These are phyloP conservation scores for Penicillium sp. DNA, from an alignment of 2,329 filamentous ascomycete genomes.

Conservation along the genomic window DNA sequence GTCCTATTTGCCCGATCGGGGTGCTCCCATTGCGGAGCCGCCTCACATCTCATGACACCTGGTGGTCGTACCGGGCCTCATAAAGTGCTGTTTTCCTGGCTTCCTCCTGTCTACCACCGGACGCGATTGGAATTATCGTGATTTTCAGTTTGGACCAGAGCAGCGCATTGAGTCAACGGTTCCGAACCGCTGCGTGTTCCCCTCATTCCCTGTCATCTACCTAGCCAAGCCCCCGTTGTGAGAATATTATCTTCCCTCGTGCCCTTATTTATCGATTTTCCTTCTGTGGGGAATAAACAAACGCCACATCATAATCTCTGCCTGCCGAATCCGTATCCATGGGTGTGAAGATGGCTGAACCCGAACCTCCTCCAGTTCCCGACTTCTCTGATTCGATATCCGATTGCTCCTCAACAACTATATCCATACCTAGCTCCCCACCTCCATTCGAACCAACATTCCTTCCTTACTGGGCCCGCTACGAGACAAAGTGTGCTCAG, in stretches of 20 bases:
- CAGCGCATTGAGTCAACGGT: conserved; percentile 3
- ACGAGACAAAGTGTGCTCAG: conserved; percentile 40
- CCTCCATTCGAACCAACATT: conserved; percentile 25
- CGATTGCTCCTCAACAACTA: conserved; percentile 9
- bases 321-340: conserved; percentile 9
- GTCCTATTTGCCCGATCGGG: conserved; percentile 7
- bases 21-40: conserved; percentile 20
- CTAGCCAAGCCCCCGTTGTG: conserved; percentile 11
- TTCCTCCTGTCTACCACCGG: conserved; percentile 17
- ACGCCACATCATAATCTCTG: not conserved
- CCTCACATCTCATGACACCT: conserved; percentile 23
- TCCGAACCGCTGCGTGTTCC: conserved; percentile 3
- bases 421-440: not conserved
- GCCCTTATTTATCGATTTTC: not conserved
- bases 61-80: conserved; percentile 9
- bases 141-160: conserved; percentile 18
- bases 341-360: conserved; percentile 31
- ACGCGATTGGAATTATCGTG: conserved; percentile 16
- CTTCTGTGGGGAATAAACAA: conserved; percentile 8
- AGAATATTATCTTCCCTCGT: conserved; percentile 11
- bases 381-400: conserved; percentile 14
- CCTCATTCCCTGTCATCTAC: conserved; percentile 2
- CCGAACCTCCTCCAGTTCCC: conserved; percentile 27
- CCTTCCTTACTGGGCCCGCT: conserved; percentile 42
- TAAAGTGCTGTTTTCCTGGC: conserved; percentile 10